phyloP scores from a whole-genome alignment of 106 monocot genomes.

The Dendrobium huoshanense region DNA sequence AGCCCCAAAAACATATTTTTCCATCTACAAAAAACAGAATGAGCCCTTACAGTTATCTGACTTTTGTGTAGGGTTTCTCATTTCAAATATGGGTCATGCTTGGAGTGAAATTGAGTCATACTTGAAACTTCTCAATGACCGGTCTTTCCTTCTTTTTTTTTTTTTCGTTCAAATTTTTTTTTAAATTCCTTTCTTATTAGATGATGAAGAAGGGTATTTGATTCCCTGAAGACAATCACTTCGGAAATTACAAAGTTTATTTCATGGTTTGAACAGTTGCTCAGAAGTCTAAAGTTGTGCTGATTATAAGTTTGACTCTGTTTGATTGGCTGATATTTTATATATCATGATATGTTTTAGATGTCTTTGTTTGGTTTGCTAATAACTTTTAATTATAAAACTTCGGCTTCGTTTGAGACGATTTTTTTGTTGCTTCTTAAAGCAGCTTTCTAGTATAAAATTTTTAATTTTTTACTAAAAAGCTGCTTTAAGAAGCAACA shows the following conservation, averaged over 20 bases:
- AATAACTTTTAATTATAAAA: not conserved
- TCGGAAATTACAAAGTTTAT: not conserved
- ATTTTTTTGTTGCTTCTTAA: too few species aligned
- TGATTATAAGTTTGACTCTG: not conserved
- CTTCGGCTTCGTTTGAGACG: not conserved
- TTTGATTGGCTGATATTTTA: not conserved
- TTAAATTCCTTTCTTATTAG: not conserved
- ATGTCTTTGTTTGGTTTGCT: not conserved
- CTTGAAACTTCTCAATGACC: not conserved
- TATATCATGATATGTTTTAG: not conserved
- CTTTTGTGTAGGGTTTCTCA: too few species aligned
- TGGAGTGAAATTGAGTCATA: too few species aligned
- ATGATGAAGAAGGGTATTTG: not conserved
- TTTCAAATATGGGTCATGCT: too few species aligned
- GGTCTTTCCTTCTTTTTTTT: not conserved
- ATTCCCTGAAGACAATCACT: not conserved
- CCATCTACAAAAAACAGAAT: too few species aligned
- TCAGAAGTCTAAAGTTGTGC: not conserved
- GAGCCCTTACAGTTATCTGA: too few species aligned
- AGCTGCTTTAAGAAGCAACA: too few species aligned
- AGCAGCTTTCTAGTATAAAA: too few species aligned
- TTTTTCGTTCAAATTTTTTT: not conserved
- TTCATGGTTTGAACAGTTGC: not conserved
- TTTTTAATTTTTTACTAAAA: too few species aligned
- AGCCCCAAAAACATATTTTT: too few species aligned